Evolutionary conservation across 768 basidiomycete genomes (phyloP).

Genomic region (Dictyophora rubrovolvata): DNA sequence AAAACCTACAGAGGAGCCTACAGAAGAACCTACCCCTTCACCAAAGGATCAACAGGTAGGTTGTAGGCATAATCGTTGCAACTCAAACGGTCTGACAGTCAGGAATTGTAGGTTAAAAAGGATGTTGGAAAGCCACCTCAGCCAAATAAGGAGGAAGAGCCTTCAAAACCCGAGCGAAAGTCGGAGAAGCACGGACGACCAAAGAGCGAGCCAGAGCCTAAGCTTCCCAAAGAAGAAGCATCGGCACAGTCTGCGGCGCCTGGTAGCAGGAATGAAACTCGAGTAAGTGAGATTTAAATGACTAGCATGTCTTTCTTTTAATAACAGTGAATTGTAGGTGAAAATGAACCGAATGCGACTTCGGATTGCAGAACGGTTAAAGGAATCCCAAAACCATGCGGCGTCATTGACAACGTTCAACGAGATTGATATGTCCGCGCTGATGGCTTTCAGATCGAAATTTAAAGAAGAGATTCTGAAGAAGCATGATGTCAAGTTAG

Average conservation of each 20-base stretch:
- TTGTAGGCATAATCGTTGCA: constrained; percentile 16
- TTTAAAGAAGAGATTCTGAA: constrained; percentile 92
- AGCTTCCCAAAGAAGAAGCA: constrained; percentile 22
- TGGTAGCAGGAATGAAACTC: constrained; percentile 73
- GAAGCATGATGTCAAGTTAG: constrained; percentile 89
- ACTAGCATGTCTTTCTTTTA: not conserved
- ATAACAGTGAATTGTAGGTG: constrained; percentile 38
- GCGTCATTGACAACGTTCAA: constrained; percentile 98
- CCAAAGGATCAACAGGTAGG: constrained; percentile 40
- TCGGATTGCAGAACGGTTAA: constrained; percentile 94
- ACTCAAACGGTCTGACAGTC: not conserved
- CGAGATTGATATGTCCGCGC: constrained; percentile 97
- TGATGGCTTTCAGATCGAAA: constrained; percentile 85
- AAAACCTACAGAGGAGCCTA: constrained; percentile 14
- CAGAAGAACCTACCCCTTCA: constrained; percentile 15
- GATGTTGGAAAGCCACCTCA: constrained; percentile 14
- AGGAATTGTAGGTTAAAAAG: not conserved
- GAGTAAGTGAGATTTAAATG: constrained; percentile 37
- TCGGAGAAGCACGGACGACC: constrained; percentile 22
- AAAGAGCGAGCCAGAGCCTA: constrained; percentile 25
- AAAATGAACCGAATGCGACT: constrained; percentile 99
- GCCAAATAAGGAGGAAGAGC: constrained; percentile 25
- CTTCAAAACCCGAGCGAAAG: constrained; percentile 27
- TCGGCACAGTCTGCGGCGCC: constrained; percentile 24
- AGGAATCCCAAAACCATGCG: constrained; percentile 95